A percentile compares a stretch with the other conserved stretches of the same genome.
These are phyloP conservation scores for Ogataea trehaloabstinens DNA, from an alignment of 805 yeast genomes.

Conservation along the genomic window DNA sequence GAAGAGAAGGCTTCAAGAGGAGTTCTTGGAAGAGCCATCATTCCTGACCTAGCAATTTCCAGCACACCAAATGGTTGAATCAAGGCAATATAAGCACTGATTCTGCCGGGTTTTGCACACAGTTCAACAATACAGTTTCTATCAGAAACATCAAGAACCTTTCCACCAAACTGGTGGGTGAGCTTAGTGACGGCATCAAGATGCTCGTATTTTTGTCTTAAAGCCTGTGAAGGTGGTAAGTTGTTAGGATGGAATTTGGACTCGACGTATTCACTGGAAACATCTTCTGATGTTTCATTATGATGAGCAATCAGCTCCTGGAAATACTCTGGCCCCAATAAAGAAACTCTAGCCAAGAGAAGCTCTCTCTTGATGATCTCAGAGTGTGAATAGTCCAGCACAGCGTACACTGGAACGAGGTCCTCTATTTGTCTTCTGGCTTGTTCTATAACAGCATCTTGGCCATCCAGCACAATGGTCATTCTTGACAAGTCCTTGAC, in stretches of 20 bases:
- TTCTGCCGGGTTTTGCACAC: constrained; percentile 88
- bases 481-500: constrained; percentile 92
- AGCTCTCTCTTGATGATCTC: constrained; percentile 90
- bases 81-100: constrained; percentile 81
- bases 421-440: constrained; percentile 98
- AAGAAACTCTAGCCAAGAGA: constrained; percentile 84
- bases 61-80: constrained; percentile 94
- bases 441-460: constrained; percentile 95
- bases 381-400: constrained; percentile 86
- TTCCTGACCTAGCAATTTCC: constrained; percentile 96
- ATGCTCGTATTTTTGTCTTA: constrained; percentile 91
- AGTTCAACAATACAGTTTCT: constrained; percentile 93
- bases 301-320: constrained; percentile 91
- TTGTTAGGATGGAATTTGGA: constrained; percentile 81
- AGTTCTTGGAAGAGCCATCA: constrained; percentile 98
- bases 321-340: constrained; percentile 97
- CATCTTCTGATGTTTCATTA: constrained; percentile 44
- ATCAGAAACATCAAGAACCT: constrained; percentile 86
- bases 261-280: constrained; percentile 40
- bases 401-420: constrained; percentile 97
- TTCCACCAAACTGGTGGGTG: constrained; percentile 88
- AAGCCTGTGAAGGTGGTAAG: constrained; percentile 84
- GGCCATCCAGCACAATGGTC: constrained; percentile 94
- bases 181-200: constrained; percentile 79
- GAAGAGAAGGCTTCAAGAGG: constrained; percentile 59